Conservation (phyloP, 1,284 basidiomycete genomes). For the Tilletia indica region DNA sequence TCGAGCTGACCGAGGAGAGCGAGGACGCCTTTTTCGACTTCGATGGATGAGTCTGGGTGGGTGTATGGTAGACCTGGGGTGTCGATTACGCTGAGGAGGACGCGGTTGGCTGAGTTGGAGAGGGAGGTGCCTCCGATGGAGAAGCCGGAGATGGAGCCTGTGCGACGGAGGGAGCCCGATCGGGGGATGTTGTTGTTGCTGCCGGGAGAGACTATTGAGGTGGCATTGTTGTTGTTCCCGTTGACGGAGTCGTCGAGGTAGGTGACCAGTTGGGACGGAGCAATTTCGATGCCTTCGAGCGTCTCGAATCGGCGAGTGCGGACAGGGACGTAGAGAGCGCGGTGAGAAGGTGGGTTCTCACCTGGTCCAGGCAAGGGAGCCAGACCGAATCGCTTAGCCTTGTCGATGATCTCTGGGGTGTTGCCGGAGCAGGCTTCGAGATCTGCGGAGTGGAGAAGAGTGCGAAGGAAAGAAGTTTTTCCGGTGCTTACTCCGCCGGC, state of each 20-base stretch:
- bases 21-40: slow-evolving; percentile 9
- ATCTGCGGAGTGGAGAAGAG: background rate
- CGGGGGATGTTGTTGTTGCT: background rate
- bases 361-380: slow-evolving; percentile 10
- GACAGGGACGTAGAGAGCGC: slow-evolving; percentile 4
- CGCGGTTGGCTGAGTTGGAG: slow-evolving; percentile 15
- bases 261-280: slow-evolving; percentile 11
- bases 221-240: background rate
- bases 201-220: background rate
- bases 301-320: slow-evolving; percentile 13
- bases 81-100: slow-evolving; percentile 17
- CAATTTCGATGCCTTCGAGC: slow-evolving; percentile 16
- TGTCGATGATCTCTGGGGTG: slow-evolving; percentile 16
- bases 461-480: slow-evolving; percentile 15
- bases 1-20: slow-evolving; percentile 10
- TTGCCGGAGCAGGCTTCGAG: slow-evolving; percentile 16
- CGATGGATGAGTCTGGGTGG: slow-evolving; percentile 14
- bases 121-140: slow-evolving; percentile 1
- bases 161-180: background rate
- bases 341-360: background rate
- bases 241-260: slow-evolving; percentile 8
- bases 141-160: slow-evolving; percentile 7
- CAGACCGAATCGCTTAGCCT: slow-evolving; percentile 15
- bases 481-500: slow-evolving; percentile 15
- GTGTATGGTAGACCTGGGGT: slow-evolving; percentile 17